Conservation (phyloP, 805 yeast species). For the Saccharomycopsis fibuligera region DNA sequence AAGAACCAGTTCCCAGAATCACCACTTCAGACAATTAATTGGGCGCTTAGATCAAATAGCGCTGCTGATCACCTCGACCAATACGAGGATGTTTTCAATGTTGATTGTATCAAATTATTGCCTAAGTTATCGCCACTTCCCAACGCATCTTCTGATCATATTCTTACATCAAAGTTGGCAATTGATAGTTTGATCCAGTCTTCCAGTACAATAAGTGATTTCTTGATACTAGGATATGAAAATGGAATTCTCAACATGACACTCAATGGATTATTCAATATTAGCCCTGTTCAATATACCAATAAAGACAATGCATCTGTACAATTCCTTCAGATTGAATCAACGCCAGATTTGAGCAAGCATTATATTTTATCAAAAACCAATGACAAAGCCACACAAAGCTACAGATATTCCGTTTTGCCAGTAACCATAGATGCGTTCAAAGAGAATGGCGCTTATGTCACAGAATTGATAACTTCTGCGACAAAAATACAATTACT, state of each 20-base stretch:
- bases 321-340: constrained; percentile 4
- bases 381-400: background rate
- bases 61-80: background rate
- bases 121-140: constrained; percentile 34
- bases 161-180: constrained; percentile 26
- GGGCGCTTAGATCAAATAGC: background rate
- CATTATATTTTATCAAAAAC: constrained; percentile 3
- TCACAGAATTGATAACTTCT: constrained; percentile 7
- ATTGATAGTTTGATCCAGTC: constrained; percentile 27
- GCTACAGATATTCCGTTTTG: background rate
- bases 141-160: constrained; percentile 17
- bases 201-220: constrained; percentile 21
- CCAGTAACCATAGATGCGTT: constrained; percentile 3
- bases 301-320: background rate
- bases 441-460: background rate
- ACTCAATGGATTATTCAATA: constrained; percentile 30
- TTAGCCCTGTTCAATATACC: constrained; percentile 23
- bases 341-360: background rate
- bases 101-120: constrained; percentile 29
- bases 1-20: constrained; percentile 16
- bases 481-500: constrained; percentile 30
- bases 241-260: constrained; percentile 26
- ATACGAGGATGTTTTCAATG: constrained; percentile 23
- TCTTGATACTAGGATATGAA: constrained; percentile 27
- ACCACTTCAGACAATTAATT: constrained; percentile 7